Conservation (phyloP, 345 rosid genomes). For the Melaleuca quinquenervia region DNA sequence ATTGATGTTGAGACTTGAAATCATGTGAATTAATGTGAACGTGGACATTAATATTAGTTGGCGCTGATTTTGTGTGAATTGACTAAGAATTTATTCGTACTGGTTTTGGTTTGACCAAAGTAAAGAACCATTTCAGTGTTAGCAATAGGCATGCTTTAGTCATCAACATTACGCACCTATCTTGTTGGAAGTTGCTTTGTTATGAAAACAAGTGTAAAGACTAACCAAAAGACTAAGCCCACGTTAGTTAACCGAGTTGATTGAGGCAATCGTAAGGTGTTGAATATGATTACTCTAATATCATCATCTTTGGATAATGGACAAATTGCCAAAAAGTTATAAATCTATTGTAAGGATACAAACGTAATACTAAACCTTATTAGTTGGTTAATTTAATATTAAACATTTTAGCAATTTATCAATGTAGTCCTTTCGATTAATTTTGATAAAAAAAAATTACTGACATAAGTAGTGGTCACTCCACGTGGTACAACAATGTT, state of each 20-base stretch:
- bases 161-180: background rate
- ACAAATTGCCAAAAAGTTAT: background rate
- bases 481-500: too few relatives aligned
- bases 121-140: background rate
- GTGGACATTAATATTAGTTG: background rate
- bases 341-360: too few relatives aligned
- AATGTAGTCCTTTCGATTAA: too few relatives aligned
- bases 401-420: too few relatives aligned
- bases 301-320: background rate
- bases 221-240: background rate
- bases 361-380: too few relatives aligned
- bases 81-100: rapidly evolving
- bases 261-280: background rate
- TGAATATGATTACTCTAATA: background rate
- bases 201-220: background rate
- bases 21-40: background rate
- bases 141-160: background rate
- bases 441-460: too few relatives aligned
- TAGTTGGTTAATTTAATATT: too few relatives aligned
- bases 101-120: background rate
- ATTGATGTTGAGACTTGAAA: background rate
- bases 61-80: background rate
- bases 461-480: too few relatives aligned
- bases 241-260: background rate
- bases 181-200: background rate